These are phyloP conservation scores for Ceratobasidium theobromae DNA, from an alignment of 1,284 basidiomycete genomes.

Conservation along the genomic window DNA sequence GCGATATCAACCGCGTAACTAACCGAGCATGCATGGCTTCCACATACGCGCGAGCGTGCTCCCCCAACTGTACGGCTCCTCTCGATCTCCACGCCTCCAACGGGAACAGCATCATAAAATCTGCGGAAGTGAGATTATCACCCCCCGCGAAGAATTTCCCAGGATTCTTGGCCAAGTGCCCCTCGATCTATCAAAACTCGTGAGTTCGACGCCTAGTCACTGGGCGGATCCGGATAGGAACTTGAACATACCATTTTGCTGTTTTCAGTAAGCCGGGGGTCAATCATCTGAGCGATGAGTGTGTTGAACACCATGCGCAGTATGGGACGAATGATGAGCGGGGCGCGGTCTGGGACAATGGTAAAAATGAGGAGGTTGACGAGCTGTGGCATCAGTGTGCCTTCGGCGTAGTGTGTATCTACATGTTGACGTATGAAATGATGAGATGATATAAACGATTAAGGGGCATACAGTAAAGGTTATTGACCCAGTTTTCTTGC, in stretches of 20 bases:
- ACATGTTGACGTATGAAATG: not conserved
- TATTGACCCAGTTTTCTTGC: constrained; percentile 31
- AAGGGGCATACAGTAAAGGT: constrained; percentile 35
- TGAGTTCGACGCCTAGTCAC: not conserved
- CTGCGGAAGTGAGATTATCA: constrained; percentile 46
- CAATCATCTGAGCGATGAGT: constrained; percentile 28
- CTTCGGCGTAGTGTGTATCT: constrained; percentile 37
- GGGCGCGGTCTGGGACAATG: constrained; percentile 21
- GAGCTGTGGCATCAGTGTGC: constrained; percentile 33
- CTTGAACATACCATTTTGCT: constrained; percentile 25
- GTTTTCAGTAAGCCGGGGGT: constrained; percentile 16
- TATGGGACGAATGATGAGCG: constrained; percentile 34
- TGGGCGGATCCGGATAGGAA: constrained; percentile 12
- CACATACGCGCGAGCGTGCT: constrained; percentile 42
- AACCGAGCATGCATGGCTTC: constrained; percentile 44
- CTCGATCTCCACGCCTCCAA: constrained; percentile 40
- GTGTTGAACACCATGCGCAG: constrained; percentile 19
- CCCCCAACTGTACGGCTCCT: constrained; percentile 36
- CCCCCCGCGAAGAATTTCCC: constrained; percentile 47
- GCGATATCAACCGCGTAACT: not conserved
- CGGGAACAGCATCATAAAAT: constrained; percentile 48
- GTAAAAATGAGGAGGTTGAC: constrained; percentile 33
- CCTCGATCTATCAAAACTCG: constrained; percentile 44
- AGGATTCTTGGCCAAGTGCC: constrained; percentile 42
- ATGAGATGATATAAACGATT: not conserved